A percentile compares a stretch with the other conserved stretches of the same genome.
phyloP scores from a whole-genome alignment of 1,139 yeast species.

The Cylindricascospora bacillispora region DNA sequence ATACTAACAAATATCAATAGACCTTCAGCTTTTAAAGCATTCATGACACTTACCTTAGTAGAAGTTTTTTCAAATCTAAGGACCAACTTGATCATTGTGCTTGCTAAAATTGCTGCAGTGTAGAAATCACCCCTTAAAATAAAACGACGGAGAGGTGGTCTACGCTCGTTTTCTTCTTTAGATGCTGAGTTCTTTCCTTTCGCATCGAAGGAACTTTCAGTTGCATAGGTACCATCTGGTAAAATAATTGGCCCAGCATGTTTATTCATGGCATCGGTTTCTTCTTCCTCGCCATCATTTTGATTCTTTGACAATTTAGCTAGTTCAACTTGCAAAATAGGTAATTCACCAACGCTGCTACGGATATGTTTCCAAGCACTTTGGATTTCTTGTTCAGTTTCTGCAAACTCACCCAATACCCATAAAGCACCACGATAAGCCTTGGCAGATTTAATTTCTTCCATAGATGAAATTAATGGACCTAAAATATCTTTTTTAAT shows the following conservation, averaged over 20 bases:
- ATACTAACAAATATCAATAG: slow-evolving; percentile 84
- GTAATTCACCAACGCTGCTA: slow-evolving; percentile 78
- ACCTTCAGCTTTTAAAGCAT: slow-evolving; percentile 92
- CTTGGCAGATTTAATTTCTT: slow-evolving; percentile 68
- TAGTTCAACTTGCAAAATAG: slow-evolving; percentile 68
- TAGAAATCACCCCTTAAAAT: slow-evolving; percentile 84
- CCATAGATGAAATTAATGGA: slow-evolving; percentile 52
- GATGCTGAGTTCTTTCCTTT: slow-evolving; percentile 8
- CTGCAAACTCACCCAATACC: slow-evolving; percentile 88
- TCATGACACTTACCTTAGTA: slow-evolving; percentile 42
- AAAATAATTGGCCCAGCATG: slow-evolving; percentile 67
- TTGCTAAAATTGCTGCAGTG: slow-evolving; percentile 76
- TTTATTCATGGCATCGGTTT: slow-evolving; percentile 23
- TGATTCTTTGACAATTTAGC: slow-evolving; percentile 27
- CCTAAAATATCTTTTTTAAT: slow-evolving; percentile 55
- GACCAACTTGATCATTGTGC: slow-evolving; percentile 80
- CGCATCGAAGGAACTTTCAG: slow-evolving; percentile 67
- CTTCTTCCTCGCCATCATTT: slow-evolving; percentile 28
- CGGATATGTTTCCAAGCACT: slow-evolving; percentile 83
- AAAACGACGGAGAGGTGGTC: slow-evolving; percentile 71
- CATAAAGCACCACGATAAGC: slow-evolving; percentile 90
- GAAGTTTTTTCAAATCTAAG: slow-evolving; percentile 59
- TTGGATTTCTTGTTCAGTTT: slow-evolving; percentile 61
- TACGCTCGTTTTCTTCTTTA: slow-evolving; percentile 25
- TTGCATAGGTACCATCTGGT: slow-evolving; percentile 98